Evolutionary conservation across 2,329 filamentous ascomycete species (phyloP), one percentile per base, ranked within the genome.

Genomic region (Pezicula carpinea): DNA sequence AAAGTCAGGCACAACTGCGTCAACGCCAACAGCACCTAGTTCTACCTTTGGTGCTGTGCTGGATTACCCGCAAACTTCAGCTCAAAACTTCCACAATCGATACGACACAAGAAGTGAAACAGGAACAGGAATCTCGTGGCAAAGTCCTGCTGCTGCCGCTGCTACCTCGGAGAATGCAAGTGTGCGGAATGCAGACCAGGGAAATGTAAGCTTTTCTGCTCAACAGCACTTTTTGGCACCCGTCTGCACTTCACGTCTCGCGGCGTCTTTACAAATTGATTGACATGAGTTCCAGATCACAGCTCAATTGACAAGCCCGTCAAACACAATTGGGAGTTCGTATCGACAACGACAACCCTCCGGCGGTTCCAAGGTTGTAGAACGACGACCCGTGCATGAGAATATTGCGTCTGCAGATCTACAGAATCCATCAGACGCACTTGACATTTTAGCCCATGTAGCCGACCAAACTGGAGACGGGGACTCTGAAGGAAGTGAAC

Each of bases 361-460:
- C 48, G 17, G 23, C 13, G 33, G 17, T 22, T 45, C 26, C 15
- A 56, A 57, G 26, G 18, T 32, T 31, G 52, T 34, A 21, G 42
- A 51, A 33, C 39, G 47, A 48, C 26, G 43, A 31, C 39, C 44
- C 7, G 41, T 54, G 8, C 52, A 59, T 35, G 61, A 61, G 36
- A 55, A 53, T 11, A 63, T 64, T 21, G 57, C 59, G 38, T 59
- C 61, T 6, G 59, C 53, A 31, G 56, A 62, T 38, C 43, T 64
- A 6, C 60, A 64, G 44, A 63, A 64, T 44, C 61, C 61, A 14
- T 61, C 61, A 6, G 61, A 64, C 44, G 61, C 61, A 4, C 49
- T 64, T 3, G 60, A 62, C 29, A 64, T 64, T 15, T 41, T 64
- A 42, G 60, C 61, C 13, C 59, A 59, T 40, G 60, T 62, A 18